These are phyloP conservation scores for Chaetomidium leptoderma DNA, from an alignment of 495 filamentous ascomycete genomes.

Conservation along the genomic window DNA sequence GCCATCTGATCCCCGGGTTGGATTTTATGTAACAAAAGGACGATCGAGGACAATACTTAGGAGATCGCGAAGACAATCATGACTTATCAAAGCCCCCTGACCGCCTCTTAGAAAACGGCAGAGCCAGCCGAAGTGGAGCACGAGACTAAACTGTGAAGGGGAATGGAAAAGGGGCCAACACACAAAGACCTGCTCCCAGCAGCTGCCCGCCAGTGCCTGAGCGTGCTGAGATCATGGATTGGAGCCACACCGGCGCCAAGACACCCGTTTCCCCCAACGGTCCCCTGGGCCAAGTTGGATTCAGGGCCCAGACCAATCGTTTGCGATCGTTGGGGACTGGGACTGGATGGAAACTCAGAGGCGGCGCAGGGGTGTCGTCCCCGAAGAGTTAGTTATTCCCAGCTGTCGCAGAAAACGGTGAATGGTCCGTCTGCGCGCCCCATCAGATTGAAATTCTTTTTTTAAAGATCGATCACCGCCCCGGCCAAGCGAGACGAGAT, in stretches of 20 bases:
- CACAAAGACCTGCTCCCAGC: background rate
- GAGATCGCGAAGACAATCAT: conserved; percentile 13
- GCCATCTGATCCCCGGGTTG: background rate
- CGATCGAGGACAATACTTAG: conserved; percentile 21
- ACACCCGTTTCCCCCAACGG: background rate
- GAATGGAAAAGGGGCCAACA: background rate
- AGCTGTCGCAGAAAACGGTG: conserved; percentile 6
- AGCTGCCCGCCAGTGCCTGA: conserved; percentile 1
- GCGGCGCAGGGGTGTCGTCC: background rate
- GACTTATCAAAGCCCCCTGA: background rate
- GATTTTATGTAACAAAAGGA: background rate
- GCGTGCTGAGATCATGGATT: background rate
- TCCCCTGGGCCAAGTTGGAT: background rate
- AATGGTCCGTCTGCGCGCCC: conserved; percentile 4
- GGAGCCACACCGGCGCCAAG: background rate
- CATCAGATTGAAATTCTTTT: conserved; percentile 23
- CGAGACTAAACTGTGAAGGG: background rate
- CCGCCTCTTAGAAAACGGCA: background rate
- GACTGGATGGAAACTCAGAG: background rate
- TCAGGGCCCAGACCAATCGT: background rate
- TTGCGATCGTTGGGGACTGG: background rate
- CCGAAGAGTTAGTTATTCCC: too few relatives aligned
- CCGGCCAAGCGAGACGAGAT: background rate
- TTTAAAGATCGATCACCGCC: conserved; percentile 23
- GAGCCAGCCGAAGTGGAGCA: background rate